phyloP scores from a whole-genome alignment of 179 eudicot species.

The Gypsophila paniculata region DNA sequence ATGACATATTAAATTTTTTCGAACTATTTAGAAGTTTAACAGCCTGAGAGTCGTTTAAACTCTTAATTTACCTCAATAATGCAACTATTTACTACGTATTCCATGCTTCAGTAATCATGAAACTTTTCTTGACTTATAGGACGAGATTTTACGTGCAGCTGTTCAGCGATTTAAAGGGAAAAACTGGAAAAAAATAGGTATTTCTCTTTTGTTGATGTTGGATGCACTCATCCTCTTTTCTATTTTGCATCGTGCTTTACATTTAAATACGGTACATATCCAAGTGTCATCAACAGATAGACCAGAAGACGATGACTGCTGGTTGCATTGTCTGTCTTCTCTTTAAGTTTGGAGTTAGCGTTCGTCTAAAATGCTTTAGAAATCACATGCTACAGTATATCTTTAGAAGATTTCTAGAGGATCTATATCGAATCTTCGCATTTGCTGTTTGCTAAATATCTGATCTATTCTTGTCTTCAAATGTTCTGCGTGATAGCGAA shows the following conservation, averaged over 20 bases:
- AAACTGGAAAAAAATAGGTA: slow-evolving; percentile 99
- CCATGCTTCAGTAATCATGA: slow-evolving; percentile 10
- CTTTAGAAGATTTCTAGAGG: not conserved
- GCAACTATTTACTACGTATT: too few relatives aligned
- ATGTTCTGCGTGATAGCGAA: not conserved
- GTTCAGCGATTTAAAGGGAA: slow-evolving; percentile 87
- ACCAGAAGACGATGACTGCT: not conserved
- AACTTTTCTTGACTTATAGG: slow-evolving; percentile 41
- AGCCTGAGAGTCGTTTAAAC: not conserved
- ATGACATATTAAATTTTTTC: not conserved
- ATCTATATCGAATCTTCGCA: not conserved
- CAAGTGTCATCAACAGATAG: not conserved
- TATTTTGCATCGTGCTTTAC: not conserved
- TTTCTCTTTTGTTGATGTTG: not conserved
- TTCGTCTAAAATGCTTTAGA: not conserved
- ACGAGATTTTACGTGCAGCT: slow-evolving; percentile 78
- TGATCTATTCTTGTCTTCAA: not conserved
- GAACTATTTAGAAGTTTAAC: not conserved
- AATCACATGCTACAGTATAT: not conserved
- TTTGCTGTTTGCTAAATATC: not conserved
- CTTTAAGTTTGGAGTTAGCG: not conserved
- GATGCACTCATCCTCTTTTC: not conserved
- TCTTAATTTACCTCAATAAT: not conserved
- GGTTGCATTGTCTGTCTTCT: slow-evolving; percentile 4
- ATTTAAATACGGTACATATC: not conserved